Base-by-base conservation (phyloP, 495 filamentous ascomycete species). In the Penicillium ochrochloron region DNA sequence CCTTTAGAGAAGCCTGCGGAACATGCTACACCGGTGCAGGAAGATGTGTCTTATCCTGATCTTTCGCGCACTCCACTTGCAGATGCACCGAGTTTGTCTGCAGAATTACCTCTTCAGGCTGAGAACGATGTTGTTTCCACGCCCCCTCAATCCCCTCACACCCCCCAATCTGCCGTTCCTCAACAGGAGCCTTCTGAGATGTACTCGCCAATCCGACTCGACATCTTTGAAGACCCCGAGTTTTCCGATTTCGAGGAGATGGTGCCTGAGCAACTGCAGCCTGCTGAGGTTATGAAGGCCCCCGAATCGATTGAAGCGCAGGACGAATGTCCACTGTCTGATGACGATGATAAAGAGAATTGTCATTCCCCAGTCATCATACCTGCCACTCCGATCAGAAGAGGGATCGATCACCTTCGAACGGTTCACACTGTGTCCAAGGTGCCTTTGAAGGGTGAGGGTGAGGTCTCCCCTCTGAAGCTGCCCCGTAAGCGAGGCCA, bases 391-490 rank as follows among this genome's bases (percentile, higher is more conserved):
- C 80, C 80, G 1, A 62, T 75, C 6, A 74, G 72, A 37, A 33
- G 57, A 17, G 64, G 57, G 12, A 61, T 62, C 3, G 65, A 75
- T 48, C 68, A 70, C 29, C 67, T 75, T 27, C 78, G 75, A 31
- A 83, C 85, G 15, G 82, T 89, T 60, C 87, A 91, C 69, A 93
- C 90, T 0, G 85, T 90, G 0, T 89, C 87, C 15, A 94, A 92
- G 77, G 89, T 93, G 1, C 90, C 91, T 5, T 76, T 93, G 29
- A 91, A 90, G 73, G 80, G 86, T 0, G 88, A 86, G 48, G 89
- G 87, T 17, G 82, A 90, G 0, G 81, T 85, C 1, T 86, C 84
- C 2, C 86, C 89, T 4, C 69, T 85, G 55, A 85, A 86, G 73
- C 62, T 85, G 64, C 66, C 80, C 67, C 79, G 83, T 67, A 77